A percentile compares a stretch with the other conserved stretches of the same genome.
Conservation (phyloP, 495 filamentous ascomycete genomes). For the Lepraria neglecta region DNA sequence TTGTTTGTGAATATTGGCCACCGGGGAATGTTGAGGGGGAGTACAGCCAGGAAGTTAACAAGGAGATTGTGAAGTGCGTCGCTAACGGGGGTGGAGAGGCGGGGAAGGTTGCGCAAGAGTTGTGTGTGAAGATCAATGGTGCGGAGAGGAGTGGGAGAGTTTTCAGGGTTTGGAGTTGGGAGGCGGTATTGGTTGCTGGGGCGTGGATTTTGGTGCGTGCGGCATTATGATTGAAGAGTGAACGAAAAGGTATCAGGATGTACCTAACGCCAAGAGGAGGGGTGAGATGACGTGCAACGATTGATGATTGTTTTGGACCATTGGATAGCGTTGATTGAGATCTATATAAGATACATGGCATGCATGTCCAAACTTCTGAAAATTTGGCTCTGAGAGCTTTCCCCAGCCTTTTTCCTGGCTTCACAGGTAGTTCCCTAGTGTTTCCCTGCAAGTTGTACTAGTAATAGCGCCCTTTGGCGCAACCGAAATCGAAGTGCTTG, state of each 20-base stretch:
- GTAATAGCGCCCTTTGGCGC: neutral
- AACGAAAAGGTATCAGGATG: neutral
- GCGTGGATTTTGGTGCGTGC: neutral
- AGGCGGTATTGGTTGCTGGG: neutral
- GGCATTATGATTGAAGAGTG: neutral
- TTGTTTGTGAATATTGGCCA: conserved; percentile 78
- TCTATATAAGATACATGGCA: neutral
- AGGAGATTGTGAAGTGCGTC: neutral
- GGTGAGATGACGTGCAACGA: neutral
- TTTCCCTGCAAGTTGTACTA: neutral
- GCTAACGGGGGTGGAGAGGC: neutral
- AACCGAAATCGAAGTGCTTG: too few relatives aligned
- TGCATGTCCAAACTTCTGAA: neutral
- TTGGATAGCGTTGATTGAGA: neutral
- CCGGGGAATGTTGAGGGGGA: conserved; percentile 63
- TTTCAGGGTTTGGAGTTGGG: neutral
- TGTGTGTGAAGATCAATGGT: conserved; percentile 11
- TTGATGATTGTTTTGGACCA: neutral
- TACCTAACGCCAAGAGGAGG: neutral
- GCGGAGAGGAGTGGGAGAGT: neutral
- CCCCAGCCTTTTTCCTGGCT: neutral
- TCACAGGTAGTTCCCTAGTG: neutral
- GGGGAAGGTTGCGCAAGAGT: neutral
- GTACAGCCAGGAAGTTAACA: conserved; percentile 46
- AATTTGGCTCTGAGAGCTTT: neutral